Base-by-base conservation (phyloP, 768 basidiomycete species). In the Mrakia hoshinonis region DNA sequence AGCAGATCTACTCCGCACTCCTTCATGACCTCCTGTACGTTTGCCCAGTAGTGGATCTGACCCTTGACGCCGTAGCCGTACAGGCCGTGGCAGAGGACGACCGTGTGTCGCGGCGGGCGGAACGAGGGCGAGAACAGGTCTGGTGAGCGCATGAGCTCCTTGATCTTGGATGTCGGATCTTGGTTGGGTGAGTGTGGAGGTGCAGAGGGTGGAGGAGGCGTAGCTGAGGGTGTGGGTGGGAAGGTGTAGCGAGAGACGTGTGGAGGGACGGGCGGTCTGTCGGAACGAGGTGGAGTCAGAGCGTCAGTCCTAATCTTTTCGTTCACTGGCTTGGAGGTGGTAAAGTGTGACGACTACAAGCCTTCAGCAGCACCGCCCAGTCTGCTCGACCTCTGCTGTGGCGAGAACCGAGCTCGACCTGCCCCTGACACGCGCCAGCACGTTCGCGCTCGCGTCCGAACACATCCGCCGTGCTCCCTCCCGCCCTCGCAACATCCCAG, bases 61-160 rank as follows among this genome's bases (percentile, higher is more conserved):
- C 94, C 83, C 54, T 89, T 86, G 0, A 91, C 88, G 76, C 95
- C 93, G 77, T 96, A 99, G 7, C 95, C 95, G 76, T 99, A 97
- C 1, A 98, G 82, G 24, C 95, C 95, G 81, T 99, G 95, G 77
- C 92, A 96, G n/a, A 98, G 84, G 3, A 95, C 92, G 69, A 99
- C 87, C 1, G 92, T 92, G 79, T 91, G 86, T 39, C 72, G 73
- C 7, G 95, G 87, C 2, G 96, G 92, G 5, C 83, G 84, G 74
- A 90, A 84, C 4, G 89, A 75, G 0, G 91, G 91, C 73, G 93
- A 85, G 75, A 85, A 89, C 36, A 98, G 82, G 0, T 86, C 83
- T 3, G 94, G 91, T 75, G 90, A 86, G 60, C 82, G 81, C 75
- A 96, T 85, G 4, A 97, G 79, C 51, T 77, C 65, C 64, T 79